Evolutionary conservation across 2,329 filamentous ascomycete genomes (phyloP).

Genomic region (Fusarium chaquense): DNA sequence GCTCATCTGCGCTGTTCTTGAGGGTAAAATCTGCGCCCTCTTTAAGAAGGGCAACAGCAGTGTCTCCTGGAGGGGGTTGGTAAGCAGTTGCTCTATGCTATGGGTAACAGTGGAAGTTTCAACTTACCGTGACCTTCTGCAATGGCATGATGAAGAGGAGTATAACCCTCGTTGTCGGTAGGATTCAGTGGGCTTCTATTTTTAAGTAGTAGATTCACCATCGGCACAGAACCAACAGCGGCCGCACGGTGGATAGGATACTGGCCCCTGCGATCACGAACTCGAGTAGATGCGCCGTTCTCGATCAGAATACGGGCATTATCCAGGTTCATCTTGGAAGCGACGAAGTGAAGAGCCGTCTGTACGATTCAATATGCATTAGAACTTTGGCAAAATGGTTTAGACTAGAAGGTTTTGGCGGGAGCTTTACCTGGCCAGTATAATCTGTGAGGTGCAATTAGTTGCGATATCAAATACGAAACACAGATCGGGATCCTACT

Average conservation of each 20-base stretch:
- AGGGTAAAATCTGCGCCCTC: slow-evolving; percentile 86
- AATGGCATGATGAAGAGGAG: slow-evolving; percentile 88
- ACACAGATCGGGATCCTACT: slow-evolving; percentile 59
- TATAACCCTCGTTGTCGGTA: slow-evolving; percentile 84
- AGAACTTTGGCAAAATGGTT: not conserved
- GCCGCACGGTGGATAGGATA: slow-evolving; percentile 92
- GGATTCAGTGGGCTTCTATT: slow-evolving; percentile 85
- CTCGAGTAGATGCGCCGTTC: slow-evolving; percentile 79
- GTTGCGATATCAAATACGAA: not conserved
- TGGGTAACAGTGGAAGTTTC: not conserved
- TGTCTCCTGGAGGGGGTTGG: slow-evolving; percentile 68
- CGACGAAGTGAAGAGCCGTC: slow-evolving; percentile 91
- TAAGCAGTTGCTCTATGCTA: not conserved
- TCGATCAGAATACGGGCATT: slow-evolving; percentile 81
- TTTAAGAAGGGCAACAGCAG: slow-evolving; percentile 84
- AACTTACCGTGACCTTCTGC: slow-evolving; percentile 76
- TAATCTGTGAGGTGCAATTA: slow-evolving; percentile 62
- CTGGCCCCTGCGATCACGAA: slow-evolving; percentile 89
- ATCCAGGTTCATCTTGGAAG: slow-evolving; percentile 89
- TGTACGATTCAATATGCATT: slow-evolving; percentile 51
- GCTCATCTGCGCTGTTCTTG: slow-evolving; percentile 75
- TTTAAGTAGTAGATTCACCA: slow-evolving; percentile 82
- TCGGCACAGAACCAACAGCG: slow-evolving; percentile 88
- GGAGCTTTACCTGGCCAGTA: slow-evolving; percentile 68
- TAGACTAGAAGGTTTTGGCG: not conserved